These are phyloP conservation scores for Tricholoma saponaceum DNA, from an alignment of 768 basidiomycete genomes.

Conservation along the genomic window DNA sequence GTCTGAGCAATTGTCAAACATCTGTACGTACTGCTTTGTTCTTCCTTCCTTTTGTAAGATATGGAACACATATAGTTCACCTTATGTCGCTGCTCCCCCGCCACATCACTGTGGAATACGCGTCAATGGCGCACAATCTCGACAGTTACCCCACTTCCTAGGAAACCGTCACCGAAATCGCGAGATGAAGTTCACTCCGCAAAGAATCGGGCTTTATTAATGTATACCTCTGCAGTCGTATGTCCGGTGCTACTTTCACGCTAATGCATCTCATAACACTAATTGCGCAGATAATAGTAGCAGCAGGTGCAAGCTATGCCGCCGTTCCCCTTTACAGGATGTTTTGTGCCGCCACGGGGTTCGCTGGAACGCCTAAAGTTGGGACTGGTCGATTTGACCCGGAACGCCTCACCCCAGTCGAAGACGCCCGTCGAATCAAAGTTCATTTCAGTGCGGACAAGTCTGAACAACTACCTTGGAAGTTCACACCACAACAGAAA, in stretches of 20 bases:
- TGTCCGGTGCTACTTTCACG: slow-evolving; percentile 20
- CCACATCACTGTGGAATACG: not conserved
- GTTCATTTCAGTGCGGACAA: slow-evolving; percentile 96
- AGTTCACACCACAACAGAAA: slow-evolving; percentile 87
- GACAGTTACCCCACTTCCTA: slow-evolving; percentile 7
- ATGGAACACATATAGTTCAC: slow-evolving; percentile 12
- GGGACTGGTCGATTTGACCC: slow-evolving; percentile 82
- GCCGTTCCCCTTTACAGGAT: slow-evolving; percentile 96
- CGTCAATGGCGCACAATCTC: slow-evolving; percentile 11
- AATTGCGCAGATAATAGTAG: slow-evolving; percentile 60
- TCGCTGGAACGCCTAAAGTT: slow-evolving; percentile 90
- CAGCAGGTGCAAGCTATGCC: slow-evolving; percentile 88
- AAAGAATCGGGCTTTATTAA: slow-evolving; percentile 69
- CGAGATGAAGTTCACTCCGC: slow-evolving; percentile 42
- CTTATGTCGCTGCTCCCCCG: not conserved
- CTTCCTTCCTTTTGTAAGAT: not conserved
- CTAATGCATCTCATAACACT: not conserved
- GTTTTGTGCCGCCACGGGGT: slow-evolving; percentile 97
- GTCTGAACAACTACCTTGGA: slow-evolving; percentile 88
- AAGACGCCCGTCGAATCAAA: slow-evolving; percentile 71
- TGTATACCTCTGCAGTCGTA: slow-evolving; percentile 85
- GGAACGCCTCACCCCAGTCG: slow-evolving; percentile 76
- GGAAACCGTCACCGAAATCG: slow-evolving; percentile 13
- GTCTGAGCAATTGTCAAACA: not conserved
- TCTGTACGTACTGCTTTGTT: not conserved